Evolutionary conservation across 257 asterid genomes (phyloP).

Genomic region (Thymus mandschuricus): DNA sequence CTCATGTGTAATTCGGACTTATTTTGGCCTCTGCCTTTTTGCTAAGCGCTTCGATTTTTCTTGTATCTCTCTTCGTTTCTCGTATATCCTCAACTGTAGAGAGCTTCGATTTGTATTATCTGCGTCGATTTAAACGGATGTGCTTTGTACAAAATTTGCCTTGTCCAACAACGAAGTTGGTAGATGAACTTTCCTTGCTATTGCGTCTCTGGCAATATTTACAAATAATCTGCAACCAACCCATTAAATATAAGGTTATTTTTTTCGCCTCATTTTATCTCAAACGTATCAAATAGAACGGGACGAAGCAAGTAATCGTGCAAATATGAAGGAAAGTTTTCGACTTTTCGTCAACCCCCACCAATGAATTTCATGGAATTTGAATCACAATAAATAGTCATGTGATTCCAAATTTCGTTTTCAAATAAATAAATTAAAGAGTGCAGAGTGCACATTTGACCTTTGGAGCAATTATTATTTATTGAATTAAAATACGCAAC

Average conservation of each 20-base stretch:
- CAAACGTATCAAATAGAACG: no score
- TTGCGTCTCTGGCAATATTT: no score
- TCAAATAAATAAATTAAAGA: not conserved
- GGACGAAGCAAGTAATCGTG: no score
- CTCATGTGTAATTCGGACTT: constrained; percentile 23
- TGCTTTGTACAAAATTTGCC: constrained; percentile 33
- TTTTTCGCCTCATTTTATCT: no score
- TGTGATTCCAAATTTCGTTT: not conserved
- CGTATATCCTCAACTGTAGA: constrained; percentile 38
- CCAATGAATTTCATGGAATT: not conserved
- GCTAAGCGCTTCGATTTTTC: not conserved
- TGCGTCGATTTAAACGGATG: constrained; percentile 26
- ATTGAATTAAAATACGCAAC: not conserved
- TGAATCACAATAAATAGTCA: not conserved
- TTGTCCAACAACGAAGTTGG: constrained; percentile 19
- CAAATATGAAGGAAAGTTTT: no score
- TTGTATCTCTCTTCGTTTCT: not conserved
- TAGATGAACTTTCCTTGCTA: not conserved
- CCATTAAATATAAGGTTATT: no score
- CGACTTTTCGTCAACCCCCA: not conserved
- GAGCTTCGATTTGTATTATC: constrained; percentile 30
- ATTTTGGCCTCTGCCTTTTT: not conserved
- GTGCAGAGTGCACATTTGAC: constrained; percentile 15
- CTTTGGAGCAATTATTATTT: no score
- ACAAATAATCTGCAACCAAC: no score